phyloP scores from a whole-genome alignment of 2,329 filamentous ascomycete genomes.

The Fusarium mundagurra region DNA sequence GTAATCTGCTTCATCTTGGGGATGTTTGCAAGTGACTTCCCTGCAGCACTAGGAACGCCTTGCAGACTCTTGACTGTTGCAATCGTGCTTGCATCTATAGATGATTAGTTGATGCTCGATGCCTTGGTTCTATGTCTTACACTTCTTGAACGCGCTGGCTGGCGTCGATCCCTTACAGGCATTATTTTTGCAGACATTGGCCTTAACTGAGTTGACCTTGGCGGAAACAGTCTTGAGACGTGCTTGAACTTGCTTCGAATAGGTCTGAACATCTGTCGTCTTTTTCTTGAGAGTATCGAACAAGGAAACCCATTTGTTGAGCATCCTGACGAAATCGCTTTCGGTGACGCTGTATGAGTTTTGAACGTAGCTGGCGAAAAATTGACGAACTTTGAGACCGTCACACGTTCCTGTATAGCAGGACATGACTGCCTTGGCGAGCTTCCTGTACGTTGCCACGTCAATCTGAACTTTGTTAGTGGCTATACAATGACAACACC shows the following conservation, averaged over 20 bases:
- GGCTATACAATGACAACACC: not conserved
- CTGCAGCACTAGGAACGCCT: not conserved
- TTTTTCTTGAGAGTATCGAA: conserved; percentile 4
- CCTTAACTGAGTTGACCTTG: not conserved
- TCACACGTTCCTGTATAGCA: not conserved
- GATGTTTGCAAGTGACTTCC: not conserved
- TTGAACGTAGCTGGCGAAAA: conserved; percentile 5
- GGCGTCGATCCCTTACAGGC: not conserved
- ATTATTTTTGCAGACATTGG: not conserved
- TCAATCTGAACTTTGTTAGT: not conserved
- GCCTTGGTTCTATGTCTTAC: not conserved
- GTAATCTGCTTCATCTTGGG: not conserved
- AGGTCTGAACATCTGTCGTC: conserved; percentile 3
- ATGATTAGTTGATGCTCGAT: not conserved
- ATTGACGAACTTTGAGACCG: not conserved
- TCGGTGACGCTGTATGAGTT: conserved; percentile 8
- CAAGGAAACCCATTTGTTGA: conserved; percentile 11
- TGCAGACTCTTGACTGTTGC: not conserved
- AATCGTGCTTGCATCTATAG: not conserved
- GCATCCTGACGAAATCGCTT: conserved; percentile 7
- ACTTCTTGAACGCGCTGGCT: not conserved
- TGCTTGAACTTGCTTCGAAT: conserved; percentile 1
- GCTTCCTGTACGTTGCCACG: not conserved
- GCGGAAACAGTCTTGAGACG: conserved; percentile 4
- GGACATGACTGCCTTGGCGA: not conserved